These are phyloP conservation scores for Phytophthora ramorum DNA, from an alignment of 352 stramenopile species.

Conservation along the genomic window DNA sequence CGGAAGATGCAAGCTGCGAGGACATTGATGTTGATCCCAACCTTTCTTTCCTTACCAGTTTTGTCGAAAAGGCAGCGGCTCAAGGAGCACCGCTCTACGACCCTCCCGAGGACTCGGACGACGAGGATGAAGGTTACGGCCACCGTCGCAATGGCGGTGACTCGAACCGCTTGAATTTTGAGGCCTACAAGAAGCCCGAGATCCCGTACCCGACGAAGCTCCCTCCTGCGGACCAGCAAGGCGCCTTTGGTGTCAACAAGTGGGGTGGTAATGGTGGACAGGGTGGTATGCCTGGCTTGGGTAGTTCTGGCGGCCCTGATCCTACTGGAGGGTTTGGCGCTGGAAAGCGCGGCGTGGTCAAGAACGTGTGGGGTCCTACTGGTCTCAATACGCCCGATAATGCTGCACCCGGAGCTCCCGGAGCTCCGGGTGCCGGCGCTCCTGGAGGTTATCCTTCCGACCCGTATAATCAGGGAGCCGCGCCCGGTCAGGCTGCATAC, in stretches of 20 bases:
- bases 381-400: slow-evolving; percentile 75
- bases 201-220: slow-evolving; percentile 87
- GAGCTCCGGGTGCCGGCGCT: slow-evolving; percentile 25
- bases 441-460: slow-evolving; percentile 48
- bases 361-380: slow-evolving; percentile 89
- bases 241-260: slow-evolving; percentile 62
- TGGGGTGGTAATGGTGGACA: slow-evolving; percentile 54
- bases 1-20: slow-evolving; percentile 97
- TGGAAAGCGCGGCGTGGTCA: slow-evolving; percentile 62
- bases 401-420: slow-evolving; percentile 19
- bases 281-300: slow-evolving; percentile 39
- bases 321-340: slow-evolving; percentile 48
- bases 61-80: slow-evolving; percentile 93
- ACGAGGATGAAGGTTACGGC: slow-evolving; percentile 91
- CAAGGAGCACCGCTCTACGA: slow-evolving; percentile 95
- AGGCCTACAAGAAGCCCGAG: slow-evolving; percentile 92
- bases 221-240: slow-evolving; percentile 60
- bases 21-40: slow-evolving; percentile 96
- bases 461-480: slow-evolving; percentile 41
- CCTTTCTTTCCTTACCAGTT: slow-evolving; percentile 95
- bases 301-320: slow-evolving; percentile 41
- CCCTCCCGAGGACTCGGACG: slow-evolving; percentile 95
- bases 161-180: slow-evolving; percentile 84
- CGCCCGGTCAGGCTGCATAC: slow-evolving; percentile 36
- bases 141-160: slow-evolving; percentile 55